A percentile compares a stretch with the other conserved stretches of the same genome.
phyloP scores from a whole-genome alignment of 148 eudicot genomes.

The Hydrangea macrophylla region DNA sequence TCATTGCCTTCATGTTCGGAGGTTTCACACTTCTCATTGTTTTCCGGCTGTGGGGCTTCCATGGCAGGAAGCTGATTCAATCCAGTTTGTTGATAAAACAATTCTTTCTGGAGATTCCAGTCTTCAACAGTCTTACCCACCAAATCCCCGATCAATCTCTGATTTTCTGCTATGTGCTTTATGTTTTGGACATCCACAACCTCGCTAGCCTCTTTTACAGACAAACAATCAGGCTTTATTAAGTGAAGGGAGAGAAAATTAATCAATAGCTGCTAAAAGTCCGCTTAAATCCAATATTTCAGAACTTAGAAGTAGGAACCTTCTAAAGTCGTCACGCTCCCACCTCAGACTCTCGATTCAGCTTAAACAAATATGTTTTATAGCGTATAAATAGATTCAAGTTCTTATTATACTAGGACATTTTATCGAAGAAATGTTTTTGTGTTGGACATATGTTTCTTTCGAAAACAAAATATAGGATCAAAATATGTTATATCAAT shows the following conservation, averaged over 20 bases:
- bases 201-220: conserved; percentile 51
- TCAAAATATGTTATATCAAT: too few species aligned
- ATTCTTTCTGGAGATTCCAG: conserved; percentile 58
- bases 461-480: too few species aligned
- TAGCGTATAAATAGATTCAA: too few species aligned
- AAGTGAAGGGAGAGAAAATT: background rate
- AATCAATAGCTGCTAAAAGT: background rate
- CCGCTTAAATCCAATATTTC: background rate
- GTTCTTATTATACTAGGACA: too few species aligned
- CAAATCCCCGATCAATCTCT: conserved; percentile 45
- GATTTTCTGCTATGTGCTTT: conserved; percentile 57
- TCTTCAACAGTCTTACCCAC: conserved; percentile 48
- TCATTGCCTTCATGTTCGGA: background rate
- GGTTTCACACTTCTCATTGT: background rate
- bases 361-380: too few species aligned
- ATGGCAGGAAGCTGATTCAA: conserved; percentile 12
- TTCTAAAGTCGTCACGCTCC: too few species aligned
- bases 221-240: background rate
- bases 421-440: too few species aligned
- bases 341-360: too few species aligned
- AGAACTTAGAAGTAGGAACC: too few species aligned
- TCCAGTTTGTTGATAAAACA: conserved; percentile 44
- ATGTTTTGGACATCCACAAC: conserved; percentile 51
- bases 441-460: too few species aligned
- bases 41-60: conserved; percentile 12